Base-by-base conservation (phyloP, 1,284 basidiomycete genomes). In the Ceratobasidium sp. region DNA sequence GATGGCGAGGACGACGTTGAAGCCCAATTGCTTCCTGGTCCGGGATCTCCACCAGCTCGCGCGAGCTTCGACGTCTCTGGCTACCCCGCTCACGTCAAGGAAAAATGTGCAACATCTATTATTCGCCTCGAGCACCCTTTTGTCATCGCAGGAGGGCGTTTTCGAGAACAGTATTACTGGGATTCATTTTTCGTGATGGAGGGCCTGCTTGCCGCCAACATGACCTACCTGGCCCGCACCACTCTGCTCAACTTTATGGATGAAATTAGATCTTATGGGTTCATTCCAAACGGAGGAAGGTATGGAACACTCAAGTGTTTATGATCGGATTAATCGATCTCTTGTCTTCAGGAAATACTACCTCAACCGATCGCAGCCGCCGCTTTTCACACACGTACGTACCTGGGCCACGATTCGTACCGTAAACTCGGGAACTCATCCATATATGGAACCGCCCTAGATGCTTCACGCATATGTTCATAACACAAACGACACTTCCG, bases 231-330 rank as follows among this genome's bases (percentile, higher is more conserved):
- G 56, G 91, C 86, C 62, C 91, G 91, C 73, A 87, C 82, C 12
- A 90, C 93, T 0, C 80, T 96, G 34, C 86, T 91, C 73, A 96
- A 96, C 80, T 95, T 97, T 76, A 94, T 96, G 93, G 94, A 97
- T 75, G 87, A 95, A 75, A 81, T 97, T 56, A 86, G 90, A 43
- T 78, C 78, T 42, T 84, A 87, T 72, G 95, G 94, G 0, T 98
- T 96, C 79, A 89, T 98, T 73, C 94, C 94, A 1, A 98, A 97
- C 75, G 95, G 95, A 13, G 94, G 93, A 17, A 84, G 92, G 62
- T 65, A 54, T 25, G 60, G 7, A 20, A 12, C 7, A 47, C 22
- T 47, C 20, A 22, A 12, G 20, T 8, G 45, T 6, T 12, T 6
- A 47, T 10, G n/a, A n/a, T 15, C n/a, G 10, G 20, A 20, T 12